These are phyloP conservation scores for Magnaporthiopsis rhizophila DNA, from an alignment of 2,329 filamentous ascomycete species.

Conservation along the genomic window DNA sequence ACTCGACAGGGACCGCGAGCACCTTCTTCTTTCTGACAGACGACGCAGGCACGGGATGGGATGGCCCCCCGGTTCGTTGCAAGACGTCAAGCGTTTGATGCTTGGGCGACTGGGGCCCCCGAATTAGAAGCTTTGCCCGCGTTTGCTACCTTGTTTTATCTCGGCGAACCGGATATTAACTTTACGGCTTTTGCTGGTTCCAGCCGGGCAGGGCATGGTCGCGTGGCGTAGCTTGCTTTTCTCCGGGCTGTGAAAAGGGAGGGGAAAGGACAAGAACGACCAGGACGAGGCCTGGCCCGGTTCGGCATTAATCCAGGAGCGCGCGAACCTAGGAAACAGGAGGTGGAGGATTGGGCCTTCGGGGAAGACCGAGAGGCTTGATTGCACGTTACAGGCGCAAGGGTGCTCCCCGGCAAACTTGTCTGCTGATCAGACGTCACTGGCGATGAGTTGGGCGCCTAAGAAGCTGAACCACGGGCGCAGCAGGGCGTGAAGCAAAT, in stretches of 20 bases:
- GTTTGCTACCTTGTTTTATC: background rate
- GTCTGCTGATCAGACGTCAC: background rate
- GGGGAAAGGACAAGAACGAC: background rate
- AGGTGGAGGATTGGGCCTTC: background rate
- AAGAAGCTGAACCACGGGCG: background rate
- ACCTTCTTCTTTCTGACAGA: background rate
- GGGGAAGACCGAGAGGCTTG: background rate
- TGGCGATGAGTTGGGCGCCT: background rate
- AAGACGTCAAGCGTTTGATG: constrained; percentile 4
- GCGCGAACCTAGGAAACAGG: background rate
- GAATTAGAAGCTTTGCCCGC: background rate
- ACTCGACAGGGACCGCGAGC: background rate
- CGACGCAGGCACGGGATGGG: background rate
- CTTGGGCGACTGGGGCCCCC: too few relatives aligned
- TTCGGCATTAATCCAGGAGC: background rate
- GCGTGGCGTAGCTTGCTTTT: background rate
- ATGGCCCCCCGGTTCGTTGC: background rate
- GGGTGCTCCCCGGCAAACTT: background rate
- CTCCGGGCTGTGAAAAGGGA: background rate
- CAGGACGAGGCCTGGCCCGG: background rate
- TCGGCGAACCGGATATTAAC: background rate
- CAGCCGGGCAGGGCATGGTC: background rate
- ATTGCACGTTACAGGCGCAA: background rate
- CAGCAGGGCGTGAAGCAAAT: background rate
- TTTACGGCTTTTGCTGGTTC: background rate